Conservation (phyloP, 768 basidiomycete species). For the Astraeus odoratus region DNA sequence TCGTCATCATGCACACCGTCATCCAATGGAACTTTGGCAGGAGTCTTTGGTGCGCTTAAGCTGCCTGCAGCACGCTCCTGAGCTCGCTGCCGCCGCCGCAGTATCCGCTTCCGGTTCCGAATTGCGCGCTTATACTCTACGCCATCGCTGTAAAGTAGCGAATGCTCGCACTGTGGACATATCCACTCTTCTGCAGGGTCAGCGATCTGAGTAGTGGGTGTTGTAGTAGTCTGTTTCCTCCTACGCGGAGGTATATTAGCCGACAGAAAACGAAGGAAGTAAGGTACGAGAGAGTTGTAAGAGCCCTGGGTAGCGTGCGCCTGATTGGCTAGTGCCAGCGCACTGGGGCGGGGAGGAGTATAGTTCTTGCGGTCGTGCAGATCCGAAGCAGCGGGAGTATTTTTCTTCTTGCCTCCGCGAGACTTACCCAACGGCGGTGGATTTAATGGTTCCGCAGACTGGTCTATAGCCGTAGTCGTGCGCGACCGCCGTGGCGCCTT, state of each 20-base stretch:
- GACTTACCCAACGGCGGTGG: constrained; percentile 24
- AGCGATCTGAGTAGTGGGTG: constrained; percentile 32
- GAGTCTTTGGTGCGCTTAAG: constrained; percentile 16
- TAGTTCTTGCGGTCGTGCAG: constrained; percentile 95
- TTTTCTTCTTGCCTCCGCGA: constrained; percentile 76
- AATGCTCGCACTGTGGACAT: constrained; percentile 91
- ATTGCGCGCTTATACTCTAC: constrained; percentile 56
- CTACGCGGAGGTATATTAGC: constrained; percentile 56
- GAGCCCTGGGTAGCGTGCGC: constrained; percentile 35
- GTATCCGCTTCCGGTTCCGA: constrained; percentile 70
- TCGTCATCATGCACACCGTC: constrained; percentile 20
- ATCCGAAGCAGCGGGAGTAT: constrained; percentile 88
- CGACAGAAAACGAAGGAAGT: constrained; percentile 58
- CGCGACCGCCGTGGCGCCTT: constrained; percentile 36
- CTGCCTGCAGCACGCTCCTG: constrained; percentile 54
- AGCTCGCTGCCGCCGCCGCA: constrained; percentile 62
- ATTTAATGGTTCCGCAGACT: constrained; percentile 33
- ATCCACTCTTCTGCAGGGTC: constrained; percentile 85
- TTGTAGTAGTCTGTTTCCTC: constrained; percentile 21
- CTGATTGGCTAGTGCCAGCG: constrained; percentile 33
- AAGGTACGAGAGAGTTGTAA: constrained; percentile 49
- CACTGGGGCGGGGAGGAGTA: constrained; percentile 74
- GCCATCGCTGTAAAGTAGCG: constrained; percentile 85
- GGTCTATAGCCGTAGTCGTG: constrained; percentile 27
- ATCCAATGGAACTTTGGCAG: constrained; percentile 15